Conservation (phyloP, 306 rosid genomes). For the Mucuna pruriens region DNA sequence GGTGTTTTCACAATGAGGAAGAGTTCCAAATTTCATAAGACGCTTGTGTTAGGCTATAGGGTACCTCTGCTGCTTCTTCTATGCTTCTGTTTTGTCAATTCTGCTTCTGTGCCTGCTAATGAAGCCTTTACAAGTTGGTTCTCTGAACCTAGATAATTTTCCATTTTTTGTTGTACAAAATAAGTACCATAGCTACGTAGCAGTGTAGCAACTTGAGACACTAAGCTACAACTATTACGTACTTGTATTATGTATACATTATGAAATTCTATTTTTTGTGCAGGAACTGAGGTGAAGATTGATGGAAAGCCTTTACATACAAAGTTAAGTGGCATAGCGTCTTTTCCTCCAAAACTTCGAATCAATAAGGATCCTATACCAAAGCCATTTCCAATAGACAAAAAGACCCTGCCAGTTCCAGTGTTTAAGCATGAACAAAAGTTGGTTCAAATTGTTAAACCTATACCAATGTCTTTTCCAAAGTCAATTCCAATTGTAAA, state of each 20-base stretch:
- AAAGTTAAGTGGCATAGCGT: neutral
- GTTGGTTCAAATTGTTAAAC: no score
- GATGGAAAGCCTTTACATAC: neutral
- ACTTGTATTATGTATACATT: neutral
- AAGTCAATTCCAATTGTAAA: no score
- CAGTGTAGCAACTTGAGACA: neutral
- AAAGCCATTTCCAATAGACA: neutral
- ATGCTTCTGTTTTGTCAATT: neutral
- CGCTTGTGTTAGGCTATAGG: neutral
- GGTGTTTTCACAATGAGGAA: neutral
- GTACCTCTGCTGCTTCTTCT: neutral
- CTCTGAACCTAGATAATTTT: neutral
- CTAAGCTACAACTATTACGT: neutral
- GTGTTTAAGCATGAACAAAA: no score
- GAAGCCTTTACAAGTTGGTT: neutral
- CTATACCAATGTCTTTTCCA: no score
- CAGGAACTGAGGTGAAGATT: neutral
- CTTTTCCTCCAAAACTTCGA: neutral
- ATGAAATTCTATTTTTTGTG: neutral
- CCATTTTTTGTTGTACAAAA: neutral
- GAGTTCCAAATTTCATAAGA: neutral
- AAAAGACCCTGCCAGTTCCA: no score
- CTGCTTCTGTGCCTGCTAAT: neutral
- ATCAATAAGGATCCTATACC: neutral
- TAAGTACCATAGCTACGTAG: neutral